Base-by-base conservation (phyloP, 108 stramenopile species). In the Schizochytrium sp. region DNA sequence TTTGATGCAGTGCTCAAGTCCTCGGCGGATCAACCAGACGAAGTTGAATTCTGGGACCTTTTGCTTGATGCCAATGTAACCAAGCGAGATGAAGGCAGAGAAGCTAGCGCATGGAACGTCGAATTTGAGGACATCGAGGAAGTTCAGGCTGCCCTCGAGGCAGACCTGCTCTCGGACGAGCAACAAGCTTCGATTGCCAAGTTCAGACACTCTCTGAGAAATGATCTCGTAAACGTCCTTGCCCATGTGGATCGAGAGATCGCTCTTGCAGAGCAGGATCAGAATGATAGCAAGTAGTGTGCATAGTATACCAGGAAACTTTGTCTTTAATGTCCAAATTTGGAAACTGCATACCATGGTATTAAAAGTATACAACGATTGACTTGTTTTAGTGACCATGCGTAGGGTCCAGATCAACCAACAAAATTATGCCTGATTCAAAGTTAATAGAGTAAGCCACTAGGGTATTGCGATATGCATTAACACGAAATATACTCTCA, bases 101-200 rank as follows among this genome's bases (percentile, higher is more conserved):
- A 69, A 44, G 28, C 19, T 44, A 0, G 42, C 10, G 3, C 19
- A 38, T 69, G 64, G 64, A 3, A 28, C 5, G 64, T 69, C 19
- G 64, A 12, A 38, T 69, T 69, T 15, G 64, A 69, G 64, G 64
- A 69, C 64, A 5, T 44, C 64, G 64, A 69, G 42, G 64, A 69
- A 38, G 64, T 69, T 44, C 40, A 69, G 15, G 64, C 64, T 5
- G 64, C 64, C 28, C 12, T 69, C 5, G 64, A 69, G 0, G 64
- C 64, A 12, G 64, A 44, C 1, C 0, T 7, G 5, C 64, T 69
- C 15, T 28, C 64, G 0, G 64, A 69, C 7, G 44, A 38, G 19
- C 19, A 69, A 15, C 64, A 69, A 15, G 12, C 64, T 69, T 69
- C 42, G 8, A 7, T 69, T 44, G 64, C 64, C 19, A 38, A 44